These are phyloP conservation scores for Tylopilus microsporus DNA, from an alignment of 1,284 basidiomycete genomes.

Conservation along the genomic window DNA sequence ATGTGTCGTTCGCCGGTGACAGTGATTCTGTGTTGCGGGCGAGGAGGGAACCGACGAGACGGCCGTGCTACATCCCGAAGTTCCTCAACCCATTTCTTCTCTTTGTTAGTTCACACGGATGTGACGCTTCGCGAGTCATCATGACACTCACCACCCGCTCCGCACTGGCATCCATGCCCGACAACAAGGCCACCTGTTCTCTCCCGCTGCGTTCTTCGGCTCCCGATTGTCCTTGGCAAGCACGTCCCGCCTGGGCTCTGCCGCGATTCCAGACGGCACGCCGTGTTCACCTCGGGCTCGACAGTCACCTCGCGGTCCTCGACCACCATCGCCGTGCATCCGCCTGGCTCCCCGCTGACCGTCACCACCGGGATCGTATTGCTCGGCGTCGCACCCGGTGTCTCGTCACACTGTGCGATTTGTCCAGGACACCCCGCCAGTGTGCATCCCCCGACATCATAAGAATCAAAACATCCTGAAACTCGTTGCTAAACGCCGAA, in stretches of 20 bases:
- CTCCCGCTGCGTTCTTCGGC: constrained; percentile 24
- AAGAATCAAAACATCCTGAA: constrained; percentile 36
- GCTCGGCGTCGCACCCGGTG: constrained; percentile 37
- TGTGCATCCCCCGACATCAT: neutral
- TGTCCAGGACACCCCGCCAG: constrained; percentile 20
- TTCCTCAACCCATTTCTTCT: too few species aligned
- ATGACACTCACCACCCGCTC: constrained; percentile 17
- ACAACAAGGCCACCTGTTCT: neutral
- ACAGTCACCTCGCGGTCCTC: constrained; percentile 29
- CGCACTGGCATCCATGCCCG: constrained; percentile 1
- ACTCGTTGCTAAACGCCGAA: constrained; percentile 48
- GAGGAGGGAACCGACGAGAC: too few species aligned
- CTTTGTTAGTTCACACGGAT: too few species aligned
- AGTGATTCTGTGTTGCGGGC: too few species aligned
- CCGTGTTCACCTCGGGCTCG: constrained; percentile 34
- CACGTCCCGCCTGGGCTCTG: constrained; percentile 65
- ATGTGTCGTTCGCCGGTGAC: too few species aligned
- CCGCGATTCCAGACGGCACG: constrained; percentile 45
- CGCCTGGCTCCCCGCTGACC: constrained; percentile 44
- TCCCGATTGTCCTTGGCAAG: constrained; percentile 45
- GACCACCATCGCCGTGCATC: constrained; percentile 45
- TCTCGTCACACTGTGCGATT: constrained; percentile 51
- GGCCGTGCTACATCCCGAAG: too few species aligned
- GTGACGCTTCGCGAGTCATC: neutral
- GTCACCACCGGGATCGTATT: constrained; percentile 38